These are phyloP conservation scores for Tetracladium setigerum DNA, from an alignment of 495 filamentous ascomycete genomes.

Conservation along the genomic window DNA sequence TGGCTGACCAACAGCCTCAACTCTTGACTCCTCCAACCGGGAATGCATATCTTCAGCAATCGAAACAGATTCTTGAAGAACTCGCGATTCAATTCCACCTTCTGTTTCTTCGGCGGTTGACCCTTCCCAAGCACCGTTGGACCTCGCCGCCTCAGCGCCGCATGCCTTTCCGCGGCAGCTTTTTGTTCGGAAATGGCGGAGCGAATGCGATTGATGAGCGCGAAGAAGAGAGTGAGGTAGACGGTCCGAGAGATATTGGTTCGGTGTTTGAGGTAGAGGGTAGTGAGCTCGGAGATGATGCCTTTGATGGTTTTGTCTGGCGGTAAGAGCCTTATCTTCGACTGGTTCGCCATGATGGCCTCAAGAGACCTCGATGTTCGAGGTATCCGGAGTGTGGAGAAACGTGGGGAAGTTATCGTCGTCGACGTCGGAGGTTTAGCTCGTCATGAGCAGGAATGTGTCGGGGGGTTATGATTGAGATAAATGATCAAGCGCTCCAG, in stretches of 20 bases:
- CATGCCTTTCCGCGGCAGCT: slow-evolving; percentile 68
- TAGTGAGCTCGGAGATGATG: slow-evolving; percentile 63
- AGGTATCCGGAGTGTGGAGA: not conserved
- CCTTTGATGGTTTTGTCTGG: slow-evolving; percentile 64
- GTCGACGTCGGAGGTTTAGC: not conserved
- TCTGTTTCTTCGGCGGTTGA: slow-evolving; percentile 49
- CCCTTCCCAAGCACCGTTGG: slow-evolving; percentile 36
- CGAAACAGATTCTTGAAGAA: slow-evolving; percentile 83
- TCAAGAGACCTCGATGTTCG: not conserved
- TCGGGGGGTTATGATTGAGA: no score
- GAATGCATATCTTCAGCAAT: slow-evolving; percentile 80
- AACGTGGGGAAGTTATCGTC: slow-evolving; percentile 10
- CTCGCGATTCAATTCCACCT: slow-evolving; percentile 88
- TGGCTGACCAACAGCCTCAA: slow-evolving; percentile 78
- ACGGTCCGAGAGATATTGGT: slow-evolving; percentile 84
- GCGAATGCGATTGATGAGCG: slow-evolving; percentile 81
- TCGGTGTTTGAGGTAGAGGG: slow-evolving; percentile 76
- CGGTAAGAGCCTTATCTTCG: slow-evolving; percentile 53
- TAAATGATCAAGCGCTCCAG: not conserved
- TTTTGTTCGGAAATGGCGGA: slow-evolving; percentile 91
- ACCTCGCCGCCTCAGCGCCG: slow-evolving; percentile 48
- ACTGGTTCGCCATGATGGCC: slow-evolving; percentile 64
- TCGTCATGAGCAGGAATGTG: not conserved
- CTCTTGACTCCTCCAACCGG: slow-evolving; percentile 84
- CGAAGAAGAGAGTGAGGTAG: slow-evolving; percentile 85